Evolutionary conservation across 805 yeast genomes (phyloP).

Genomic region (Isabelozyma gotoi): DNA sequence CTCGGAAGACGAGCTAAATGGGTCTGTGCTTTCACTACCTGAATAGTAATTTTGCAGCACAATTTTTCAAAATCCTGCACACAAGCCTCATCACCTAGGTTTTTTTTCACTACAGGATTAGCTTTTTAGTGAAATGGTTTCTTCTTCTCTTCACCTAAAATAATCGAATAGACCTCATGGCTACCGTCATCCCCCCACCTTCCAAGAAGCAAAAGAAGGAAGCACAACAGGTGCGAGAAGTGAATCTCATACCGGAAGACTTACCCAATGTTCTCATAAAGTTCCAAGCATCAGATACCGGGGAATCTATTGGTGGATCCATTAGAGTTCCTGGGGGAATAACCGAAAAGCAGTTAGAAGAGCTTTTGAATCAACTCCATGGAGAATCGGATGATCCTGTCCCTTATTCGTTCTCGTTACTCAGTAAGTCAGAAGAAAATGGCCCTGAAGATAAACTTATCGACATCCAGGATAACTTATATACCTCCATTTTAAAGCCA

Average conservation of each 20-base stretch:
- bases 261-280: constrained; percentile 84
- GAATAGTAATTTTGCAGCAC: neutral
- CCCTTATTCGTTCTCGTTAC: constrained; percentile 82
- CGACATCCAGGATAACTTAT: constrained; percentile 77
- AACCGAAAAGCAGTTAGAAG: constrained; percentile 82
- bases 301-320: constrained; percentile 80
- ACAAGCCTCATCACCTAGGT: constrained; percentile 1
- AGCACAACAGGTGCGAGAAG: constrained; percentile 80
- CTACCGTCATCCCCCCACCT: constrained; percentile 91
- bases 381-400: constrained; percentile 76
- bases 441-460: constrained; percentile 44
- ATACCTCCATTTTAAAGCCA: constrained; percentile 80
- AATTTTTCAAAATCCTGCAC: constrained; percentile 1
- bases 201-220: constrained; percentile 82
- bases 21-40: constrained; percentile 12
- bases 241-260: constrained; percentile 70
- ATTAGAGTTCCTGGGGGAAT: constrained; percentile 90
- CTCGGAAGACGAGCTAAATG: constrained; percentile 31
- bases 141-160: neutral
- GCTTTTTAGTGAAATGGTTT: neutral
- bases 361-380: constrained; percentile 76
- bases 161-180: no score
- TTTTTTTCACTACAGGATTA: constrained; percentile 6
- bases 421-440: constrained; percentile 31
- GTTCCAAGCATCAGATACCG: constrained; percentile 92